phyloP scores from a whole-genome alignment of 345 rosid species.

The Viola odorata region DNA sequence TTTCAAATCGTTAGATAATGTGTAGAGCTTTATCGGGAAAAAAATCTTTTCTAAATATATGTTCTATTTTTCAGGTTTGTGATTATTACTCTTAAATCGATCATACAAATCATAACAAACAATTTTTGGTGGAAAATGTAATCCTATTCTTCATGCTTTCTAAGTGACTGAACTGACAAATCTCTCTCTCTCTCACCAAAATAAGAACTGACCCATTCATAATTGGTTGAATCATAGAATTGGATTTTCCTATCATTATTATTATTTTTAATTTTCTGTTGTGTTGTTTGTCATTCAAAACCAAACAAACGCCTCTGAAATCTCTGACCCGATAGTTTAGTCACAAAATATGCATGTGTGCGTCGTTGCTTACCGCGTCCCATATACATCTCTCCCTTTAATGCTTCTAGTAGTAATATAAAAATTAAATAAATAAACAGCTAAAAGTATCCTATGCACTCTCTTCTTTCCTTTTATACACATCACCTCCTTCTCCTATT shows the following conservation, averaged over 20 bases:
- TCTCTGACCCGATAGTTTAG: constrained; percentile 86
- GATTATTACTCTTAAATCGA: no score
- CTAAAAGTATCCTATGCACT: constrained; percentile 18
- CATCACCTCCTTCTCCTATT: constrained; percentile 11
- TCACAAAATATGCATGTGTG: constrained; percentile 90
- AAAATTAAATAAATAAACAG: no score
- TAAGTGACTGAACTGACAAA: constrained; percentile 50
- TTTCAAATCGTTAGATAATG: no score
- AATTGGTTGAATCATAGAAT: constrained; percentile 34
- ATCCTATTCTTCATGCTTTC: constrained; percentile 59
- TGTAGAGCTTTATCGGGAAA: no score
- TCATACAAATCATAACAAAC: no score
- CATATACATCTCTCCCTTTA: constrained; percentile 10
- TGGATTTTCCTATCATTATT: constrained; percentile 5
- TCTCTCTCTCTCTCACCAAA: constrained; percentile 12
- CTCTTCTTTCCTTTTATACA: constrained; percentile 15
- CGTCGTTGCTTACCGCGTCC: constrained; percentile 50
- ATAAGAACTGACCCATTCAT: constrained; percentile 43
- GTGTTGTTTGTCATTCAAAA: constrained; percentile 2
- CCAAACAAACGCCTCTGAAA: constrained; percentile 41
- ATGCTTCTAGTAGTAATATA: background rate
- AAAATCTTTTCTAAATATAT: no score
- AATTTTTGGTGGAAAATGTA: no score
- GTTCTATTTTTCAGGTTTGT: no score
- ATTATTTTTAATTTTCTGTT: background rate